Conservation (phyloP, 371 early-diverging fungal genomes). For the Mucor saturninus region DNA sequence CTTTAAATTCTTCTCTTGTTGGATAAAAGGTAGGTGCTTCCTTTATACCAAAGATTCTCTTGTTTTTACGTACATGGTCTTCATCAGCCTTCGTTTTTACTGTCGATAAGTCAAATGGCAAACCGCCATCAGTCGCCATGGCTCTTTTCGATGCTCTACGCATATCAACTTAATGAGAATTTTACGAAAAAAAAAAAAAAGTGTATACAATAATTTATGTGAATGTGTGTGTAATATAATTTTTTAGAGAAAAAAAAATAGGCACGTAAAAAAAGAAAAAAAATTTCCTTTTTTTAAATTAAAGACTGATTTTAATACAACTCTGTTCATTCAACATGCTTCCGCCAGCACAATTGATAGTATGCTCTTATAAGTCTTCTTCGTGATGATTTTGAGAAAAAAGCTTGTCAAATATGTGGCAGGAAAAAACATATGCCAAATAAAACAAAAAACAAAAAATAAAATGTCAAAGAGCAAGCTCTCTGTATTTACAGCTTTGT, state of each 20-base stretch:
- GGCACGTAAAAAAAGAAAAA: background rate
- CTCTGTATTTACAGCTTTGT: too few relatives aligned
- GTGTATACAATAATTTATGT: too few relatives aligned
- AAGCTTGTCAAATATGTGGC: too few relatives aligned
- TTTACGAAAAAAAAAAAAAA: conserved; percentile 2
- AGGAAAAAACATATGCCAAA: too few relatives aligned
- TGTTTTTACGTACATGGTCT: background rate
- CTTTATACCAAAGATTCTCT: conserved; percentile 63
- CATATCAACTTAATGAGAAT: conserved; percentile 1
- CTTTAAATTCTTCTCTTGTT: conserved; percentile 79
- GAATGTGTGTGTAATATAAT: background rate
- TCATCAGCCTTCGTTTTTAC: conserved; percentile 18
- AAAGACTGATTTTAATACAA: too few relatives aligned
- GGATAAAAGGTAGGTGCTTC: conserved; percentile 88
- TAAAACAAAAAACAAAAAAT: too few relatives aligned
- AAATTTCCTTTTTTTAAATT: conserved; percentile 3
- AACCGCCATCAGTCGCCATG: conserved; percentile 1
- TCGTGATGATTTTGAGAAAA: too few relatives aligned
- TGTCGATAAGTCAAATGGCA: conserved; percentile 20
- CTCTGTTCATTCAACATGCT: too few relatives aligned
- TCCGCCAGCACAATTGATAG: too few relatives aligned
- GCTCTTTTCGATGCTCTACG: conserved; percentile 15
- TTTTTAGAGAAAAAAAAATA: conserved; percentile 6
- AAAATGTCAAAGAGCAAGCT: too few relatives aligned
- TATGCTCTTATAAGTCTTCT: too few relatives aligned